Evolutionary conservation across 495 filamentous ascomycete species (phyloP), one percentile per base, ranked within the genome.

Genomic region (Penicillium arizonense): DNA sequence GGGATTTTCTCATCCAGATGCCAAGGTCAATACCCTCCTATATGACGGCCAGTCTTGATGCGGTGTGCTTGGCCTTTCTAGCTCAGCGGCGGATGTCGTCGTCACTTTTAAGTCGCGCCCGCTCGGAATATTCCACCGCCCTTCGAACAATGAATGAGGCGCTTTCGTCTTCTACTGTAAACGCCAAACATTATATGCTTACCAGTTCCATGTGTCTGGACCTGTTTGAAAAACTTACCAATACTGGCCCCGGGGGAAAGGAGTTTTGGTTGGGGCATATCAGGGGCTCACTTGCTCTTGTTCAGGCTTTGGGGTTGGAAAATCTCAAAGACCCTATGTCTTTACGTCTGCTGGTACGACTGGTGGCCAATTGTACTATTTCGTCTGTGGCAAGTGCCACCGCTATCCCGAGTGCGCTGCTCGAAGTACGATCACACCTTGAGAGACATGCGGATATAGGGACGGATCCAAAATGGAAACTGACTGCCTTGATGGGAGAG

Each of bases 381-480:
- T 47, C 44, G 3, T 47, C 23, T 11, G 44, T 47, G 26, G 28
- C 30, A 2, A 47, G 44, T 34, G 44, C 44, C 13, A 47, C 44
- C 3, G 32, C 23, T 33, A 28, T 47, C 3, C 44, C 44, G 20
- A 8, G 10, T 9, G 23, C 6, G 23, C 32, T 47, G 44, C 13
- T 18, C 32, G 24, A 32, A 18, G 28, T 47, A 20, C 32, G 44
- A 11, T 23, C 44, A 11, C 28, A 47, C 11, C 12, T 47, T 33
- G 32, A 23, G 5, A 16, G 28, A 16, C 28, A 32, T 5, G 9
- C 20, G 44, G 16, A 5, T 5, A 23, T 5, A n/a, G 12, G 40
- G 5, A 24, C 26, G 18, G 44, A 47, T 20, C 44, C 44, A 5
- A 47, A 47, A n/a, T 47, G 44, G 44, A 47, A 47, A 28, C 44